phyloP scores from a whole-genome alignment of 2,329 filamentous ascomycete genomes.

The Corynespora cassiicola region DNA sequence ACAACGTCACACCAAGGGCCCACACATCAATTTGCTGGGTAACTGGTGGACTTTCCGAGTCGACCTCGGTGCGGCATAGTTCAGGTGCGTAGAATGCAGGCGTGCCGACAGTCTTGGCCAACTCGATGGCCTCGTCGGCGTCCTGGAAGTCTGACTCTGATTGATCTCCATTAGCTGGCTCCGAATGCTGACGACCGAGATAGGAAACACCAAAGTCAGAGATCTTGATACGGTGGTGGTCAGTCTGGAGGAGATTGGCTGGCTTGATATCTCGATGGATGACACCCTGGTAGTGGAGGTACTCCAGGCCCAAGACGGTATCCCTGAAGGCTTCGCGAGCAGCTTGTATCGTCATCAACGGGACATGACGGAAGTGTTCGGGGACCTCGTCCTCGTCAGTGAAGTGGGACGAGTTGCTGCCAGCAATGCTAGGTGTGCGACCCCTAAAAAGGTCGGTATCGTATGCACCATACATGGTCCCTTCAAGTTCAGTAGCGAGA shows the following conservation, averaged over 20 bases:
- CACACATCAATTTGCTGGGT: constrained; percentile 96
- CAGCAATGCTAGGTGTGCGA: constrained; percentile 80
- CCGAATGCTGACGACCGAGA: constrained; percentile 84
- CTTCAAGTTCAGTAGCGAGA: constrained; percentile 67
- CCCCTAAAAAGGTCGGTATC: constrained; percentile 64
- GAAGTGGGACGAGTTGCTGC: constrained; percentile 70
- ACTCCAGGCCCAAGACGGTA: constrained; percentile 90
- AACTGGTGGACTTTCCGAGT: constrained; percentile 71
- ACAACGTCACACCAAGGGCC: constrained; percentile 95
- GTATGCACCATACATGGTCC: constrained; percentile 79
- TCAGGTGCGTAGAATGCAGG: constrained; percentile 98
- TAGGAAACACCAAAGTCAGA: constrained; percentile 99
- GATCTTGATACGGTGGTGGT: constrained; percentile 88
- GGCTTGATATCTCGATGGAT: constrained; percentile 61
- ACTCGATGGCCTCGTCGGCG: constrained; percentile 89
- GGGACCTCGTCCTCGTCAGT: constrained; percentile 66
- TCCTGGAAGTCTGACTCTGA: constrained; percentile 85
- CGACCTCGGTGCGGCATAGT: constrained; percentile 85
- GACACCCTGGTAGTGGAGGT: constrained; percentile 68
- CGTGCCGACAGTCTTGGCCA: constrained; percentile 98
- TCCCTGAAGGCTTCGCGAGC: constrained; percentile 88
- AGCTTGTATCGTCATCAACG: constrained; percentile 85
- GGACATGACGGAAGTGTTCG: constrained; percentile 91
- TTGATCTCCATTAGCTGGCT: constrained; percentile 74
- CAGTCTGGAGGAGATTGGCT: constrained; percentile 88